Conservation (phyloP, 2,329 filamentous ascomycete genomes). For the Rhynchosporium secalis region DNA sequence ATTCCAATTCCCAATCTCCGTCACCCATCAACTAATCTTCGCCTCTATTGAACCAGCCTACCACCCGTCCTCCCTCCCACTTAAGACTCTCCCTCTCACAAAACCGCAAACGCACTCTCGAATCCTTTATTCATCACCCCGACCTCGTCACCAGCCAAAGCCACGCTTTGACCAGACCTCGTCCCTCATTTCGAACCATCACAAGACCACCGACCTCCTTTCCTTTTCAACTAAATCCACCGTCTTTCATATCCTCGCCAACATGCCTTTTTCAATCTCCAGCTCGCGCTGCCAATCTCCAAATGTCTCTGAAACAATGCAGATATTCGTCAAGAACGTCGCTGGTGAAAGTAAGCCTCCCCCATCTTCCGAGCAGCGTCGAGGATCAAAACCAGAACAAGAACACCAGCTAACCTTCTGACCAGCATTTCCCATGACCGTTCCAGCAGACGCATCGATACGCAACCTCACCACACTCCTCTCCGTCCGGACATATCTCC, state of each 20-base stretch:
- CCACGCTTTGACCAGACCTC: constrained; percentile 20
- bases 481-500: constrained; percentile 56
- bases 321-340: constrained; percentile 62
- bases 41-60: background rate
- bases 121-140: background rate
- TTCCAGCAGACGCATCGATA: constrained; percentile 55
- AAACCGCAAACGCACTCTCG: background rate
- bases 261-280: constrained; percentile 35
- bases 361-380: constrained; percentile 14
- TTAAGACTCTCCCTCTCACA: no score
- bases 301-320: constrained; percentile 53
- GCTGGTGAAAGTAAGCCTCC: constrained; percentile 55
- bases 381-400: background rate
- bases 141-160: constrained; percentile 13
- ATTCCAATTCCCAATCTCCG: background rate
- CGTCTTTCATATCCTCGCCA: constrained; percentile 11
- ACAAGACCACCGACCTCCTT: constrained; percentile 19
- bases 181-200: constrained; percentile 19
- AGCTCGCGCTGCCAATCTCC: constrained; percentile 40
- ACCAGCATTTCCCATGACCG: constrained; percentile 56
- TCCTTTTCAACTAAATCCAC: constrained; percentile 12
- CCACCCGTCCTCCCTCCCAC: background rate
- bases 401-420: constrained; percentile 30
- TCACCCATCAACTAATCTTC: background rate
- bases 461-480: constrained; percentile 56